A percentile compares a stretch with the other conserved stretches of the same genome.
Evolutionary conservation across 1,284 basidiomycete species (phyloP).

Genomic region (Laetiporus sulphureus): DNA sequence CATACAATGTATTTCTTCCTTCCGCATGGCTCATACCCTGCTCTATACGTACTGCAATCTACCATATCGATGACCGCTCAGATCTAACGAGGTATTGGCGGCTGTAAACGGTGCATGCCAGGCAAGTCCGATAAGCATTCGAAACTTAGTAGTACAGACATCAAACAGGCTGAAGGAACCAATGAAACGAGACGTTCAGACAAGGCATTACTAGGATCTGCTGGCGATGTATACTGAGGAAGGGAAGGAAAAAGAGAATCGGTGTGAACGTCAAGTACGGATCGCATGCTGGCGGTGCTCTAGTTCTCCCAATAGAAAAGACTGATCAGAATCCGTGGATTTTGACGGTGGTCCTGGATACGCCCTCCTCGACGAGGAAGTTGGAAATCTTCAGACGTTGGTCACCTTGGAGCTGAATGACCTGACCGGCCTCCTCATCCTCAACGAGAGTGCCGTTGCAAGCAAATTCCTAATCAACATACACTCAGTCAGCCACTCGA

Average conservation of each 20-base stretch:
- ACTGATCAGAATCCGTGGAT: constrained; percentile 75
- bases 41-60: background rate
- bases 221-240: too few relatives aligned
- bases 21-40: too few relatives aligned
- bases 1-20: too few relatives aligned
- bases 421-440: constrained; percentile 94
- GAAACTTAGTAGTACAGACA: constrained; percentile 24
- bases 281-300: constrained; percentile 16
- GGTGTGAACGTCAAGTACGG: constrained; percentile 5
- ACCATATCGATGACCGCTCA: background rate
- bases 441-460: constrained; percentile 98
- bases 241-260: constrained; percentile 13
- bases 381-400: constrained; percentile 88
- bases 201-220: constrained; percentile 5
- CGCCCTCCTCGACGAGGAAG: constrained; percentile 79
- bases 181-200: constrained; percentile 9
- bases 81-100: background rate
- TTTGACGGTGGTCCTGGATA: constrained; percentile 72
- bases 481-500: constrained; percentile 2
- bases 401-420: constrained; percentile 99
- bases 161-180: constrained; percentile 13
- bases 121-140: constrained; percentile 22
- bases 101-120: constrained; percentile 5
- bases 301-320: constrained; percentile 10
- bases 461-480: constrained; percentile 78